These are phyloP conservation scores for Trichomonascaceae sp. DNA, from an alignment of 1,139 yeast genomes.

Conservation along the genomic window DNA sequence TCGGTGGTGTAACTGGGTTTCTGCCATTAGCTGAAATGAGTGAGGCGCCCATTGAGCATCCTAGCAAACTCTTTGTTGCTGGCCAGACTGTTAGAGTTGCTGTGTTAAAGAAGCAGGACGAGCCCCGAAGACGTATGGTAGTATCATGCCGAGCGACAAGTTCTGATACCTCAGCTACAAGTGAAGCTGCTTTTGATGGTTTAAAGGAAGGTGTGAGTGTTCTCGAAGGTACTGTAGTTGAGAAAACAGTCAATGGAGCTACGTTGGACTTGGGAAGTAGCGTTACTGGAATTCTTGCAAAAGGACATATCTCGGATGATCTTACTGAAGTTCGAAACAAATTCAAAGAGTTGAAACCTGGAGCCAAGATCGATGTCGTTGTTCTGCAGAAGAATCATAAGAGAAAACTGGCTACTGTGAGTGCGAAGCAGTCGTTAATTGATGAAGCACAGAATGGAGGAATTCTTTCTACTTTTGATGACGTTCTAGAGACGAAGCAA, in stretches of 20 bases:
- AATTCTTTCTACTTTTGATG: conserved; percentile 52
- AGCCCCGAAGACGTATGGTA: conserved; percentile 41
- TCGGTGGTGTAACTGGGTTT: conserved; percentile 71
- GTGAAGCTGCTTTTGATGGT: conserved; percentile 5
- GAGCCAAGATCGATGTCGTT: conserved; percentile 52
- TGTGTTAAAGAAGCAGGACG: conserved; percentile 39
- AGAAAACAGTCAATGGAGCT: conserved; percentile 61
- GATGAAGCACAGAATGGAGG: conserved; percentile 50
- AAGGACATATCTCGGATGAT: conserved; percentile 74
- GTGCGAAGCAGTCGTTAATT: conserved; percentile 63
- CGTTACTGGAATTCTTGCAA: conserved; percentile 64
- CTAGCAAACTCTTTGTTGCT: conserved; percentile 68
- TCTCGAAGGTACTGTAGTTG: conserved; percentile 57
- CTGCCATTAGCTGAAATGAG: conserved; percentile 85
- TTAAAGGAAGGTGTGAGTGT: conserved; percentile 41
- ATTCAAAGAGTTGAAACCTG: conserved; percentile 79
- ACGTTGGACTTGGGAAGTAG: conserved; percentile 58
- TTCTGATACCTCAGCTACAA: conserved; percentile 40
- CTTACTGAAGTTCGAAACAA: conserved; percentile 78
- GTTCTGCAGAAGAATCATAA: conserved; percentile 64
- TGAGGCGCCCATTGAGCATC: conserved; percentile 74
- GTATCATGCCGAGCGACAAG: conserved; percentile 55
- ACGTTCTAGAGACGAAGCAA: conserved; percentile 43
- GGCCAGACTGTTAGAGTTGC: conserved; percentile 84
- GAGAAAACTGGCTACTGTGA: conserved; percentile 52